Evolutionary conservation across 1,139 yeast species (phyloP).

Genomic region (Yamadazyma membranifaciens): DNA sequence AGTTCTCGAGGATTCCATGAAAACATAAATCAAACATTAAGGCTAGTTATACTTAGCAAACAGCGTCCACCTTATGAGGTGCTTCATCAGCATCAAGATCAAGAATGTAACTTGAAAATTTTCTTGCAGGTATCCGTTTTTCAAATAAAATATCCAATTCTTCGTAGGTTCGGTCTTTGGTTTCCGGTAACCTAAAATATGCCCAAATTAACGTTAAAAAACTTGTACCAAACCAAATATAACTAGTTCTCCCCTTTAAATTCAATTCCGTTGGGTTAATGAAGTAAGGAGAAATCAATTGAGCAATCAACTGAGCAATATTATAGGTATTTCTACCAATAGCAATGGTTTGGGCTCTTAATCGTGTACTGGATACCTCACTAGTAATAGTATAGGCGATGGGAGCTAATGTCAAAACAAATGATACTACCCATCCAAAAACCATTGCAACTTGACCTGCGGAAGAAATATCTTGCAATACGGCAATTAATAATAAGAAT

Average conservation of each 20-base stretch:
- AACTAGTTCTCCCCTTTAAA: slow-evolving; percentile 57
- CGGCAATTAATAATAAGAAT: slow-evolving; percentile 17
- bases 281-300: slow-evolving; percentile 53
- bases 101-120: slow-evolving; percentile 18
- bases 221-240: slow-evolving; percentile 52
- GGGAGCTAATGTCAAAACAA: slow-evolving; percentile 55
- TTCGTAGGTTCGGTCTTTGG: slow-evolving; percentile 54
- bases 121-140: slow-evolving; percentile 41
- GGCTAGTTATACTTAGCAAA: too few species aligned
- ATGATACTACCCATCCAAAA: slow-evolving; percentile 43
- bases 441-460: slow-evolving; percentile 22
- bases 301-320: slow-evolving; percentile 38
- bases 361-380: slow-evolving; percentile 52
- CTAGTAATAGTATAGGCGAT: slow-evolving; percentile 53
- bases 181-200: slow-evolving; percentile 57
- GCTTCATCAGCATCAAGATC: slow-evolving; percentile 10
- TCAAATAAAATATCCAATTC: slow-evolving; percentile 56
- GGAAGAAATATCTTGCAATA: slow-evolving; percentile 14
- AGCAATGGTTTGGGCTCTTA: slow-evolving; percentile 55
- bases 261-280: slow-evolving; percentile 56
- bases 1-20: too few species aligned
- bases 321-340: slow-evolving; percentile 51
- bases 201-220: slow-evolving; percentile 41
- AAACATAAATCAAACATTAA: too few species aligned
- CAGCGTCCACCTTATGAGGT: background rate